phyloP scores from a whole-genome alignment of 495 filamentous ascomycete species.

The Aspergillus panamensis region DNA sequence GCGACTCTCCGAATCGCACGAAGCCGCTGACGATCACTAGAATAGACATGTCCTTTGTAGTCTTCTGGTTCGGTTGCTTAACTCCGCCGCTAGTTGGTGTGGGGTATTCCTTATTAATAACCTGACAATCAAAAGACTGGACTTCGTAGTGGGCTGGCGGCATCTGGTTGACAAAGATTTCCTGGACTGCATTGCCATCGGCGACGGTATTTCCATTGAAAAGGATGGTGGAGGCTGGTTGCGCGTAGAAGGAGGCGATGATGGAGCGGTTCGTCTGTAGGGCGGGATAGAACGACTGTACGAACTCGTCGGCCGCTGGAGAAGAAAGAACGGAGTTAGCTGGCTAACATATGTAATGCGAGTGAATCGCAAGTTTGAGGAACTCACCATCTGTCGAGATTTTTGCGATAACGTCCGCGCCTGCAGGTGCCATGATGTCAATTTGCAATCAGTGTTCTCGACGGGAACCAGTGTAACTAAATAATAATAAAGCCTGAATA shows the following conservation, averaged over 20 bases:
- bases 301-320: conserved; percentile 49
- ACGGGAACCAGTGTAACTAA: too few relatives aligned
- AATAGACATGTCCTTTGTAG: conserved; percentile 62
- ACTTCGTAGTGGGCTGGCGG: conserved; percentile 59
- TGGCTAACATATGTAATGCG: background rate
- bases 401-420: conserved; percentile 43
- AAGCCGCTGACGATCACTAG: conserved; percentile 63
- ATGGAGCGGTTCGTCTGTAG: conserved; percentile 51
- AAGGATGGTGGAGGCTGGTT: conserved; percentile 51
- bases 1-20: conserved; percentile 57
- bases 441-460: background rate
- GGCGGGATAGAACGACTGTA: conserved; percentile 52
- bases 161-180: conserved; percentile 60
- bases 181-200: conserved; percentile 55
- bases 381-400: conserved; percentile 48
- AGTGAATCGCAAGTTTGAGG: background rate
- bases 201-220: conserved; percentile 63
- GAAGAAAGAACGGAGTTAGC: conserved; percentile 9
- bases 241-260: conserved; percentile 57
- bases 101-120: conserved; percentile 64
- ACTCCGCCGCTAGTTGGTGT: conserved; percentile 35
- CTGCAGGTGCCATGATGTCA: conserved; percentile 33
- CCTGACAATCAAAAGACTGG: conserved; percentile 66
- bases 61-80: conserved; percentile 34
- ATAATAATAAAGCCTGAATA: background rate